A percentile compares a stretch with the other conserved stretches of the same genome.
phyloP scores from a whole-genome alignment of 495 filamentous ascomycete genomes.

The Aspergillus steynii region DNA sequence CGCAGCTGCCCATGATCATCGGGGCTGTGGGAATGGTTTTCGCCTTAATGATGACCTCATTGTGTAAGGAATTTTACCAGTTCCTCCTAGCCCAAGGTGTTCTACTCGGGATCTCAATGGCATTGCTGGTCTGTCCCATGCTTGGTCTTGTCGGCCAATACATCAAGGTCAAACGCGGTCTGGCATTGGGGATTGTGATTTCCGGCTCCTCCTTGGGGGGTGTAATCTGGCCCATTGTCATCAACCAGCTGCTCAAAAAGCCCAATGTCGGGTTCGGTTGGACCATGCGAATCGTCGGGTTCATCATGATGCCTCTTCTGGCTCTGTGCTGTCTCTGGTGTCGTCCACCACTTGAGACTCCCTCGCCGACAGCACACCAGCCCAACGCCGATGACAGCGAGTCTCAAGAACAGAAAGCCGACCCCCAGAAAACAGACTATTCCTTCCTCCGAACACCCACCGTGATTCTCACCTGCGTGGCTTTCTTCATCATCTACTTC shows the following conservation, averaged over 20 bases:
- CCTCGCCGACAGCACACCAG: neutral
- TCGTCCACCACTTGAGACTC: conserved; percentile 35
- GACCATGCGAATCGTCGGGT: conserved; percentile 51
- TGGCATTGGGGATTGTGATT: conserved; percentile 55
- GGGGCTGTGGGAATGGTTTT: conserved; percentile 37
- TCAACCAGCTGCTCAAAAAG: conserved; percentile 37
- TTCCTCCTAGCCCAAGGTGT: conserved; percentile 64
- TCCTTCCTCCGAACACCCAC: conserved; percentile 25
- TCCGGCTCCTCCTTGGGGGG: conserved; percentile 60
- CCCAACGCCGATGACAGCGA: neutral
- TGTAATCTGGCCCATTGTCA: conserved; percentile 47
- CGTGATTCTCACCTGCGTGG: conserved; percentile 50
- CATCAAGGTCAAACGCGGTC: conserved; percentile 53
- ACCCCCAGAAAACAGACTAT: conserved; percentile 32
- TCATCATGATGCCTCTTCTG: conserved; percentile 56
- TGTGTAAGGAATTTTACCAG: conserved; percentile 61
- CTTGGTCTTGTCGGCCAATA: conserved; percentile 54
- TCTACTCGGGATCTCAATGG: conserved; percentile 51
- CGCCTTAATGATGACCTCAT: conserved; percentile 55
- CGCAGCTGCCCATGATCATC: conserved; percentile 29
- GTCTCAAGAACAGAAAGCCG: conserved; percentile 51
- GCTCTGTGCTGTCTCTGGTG: conserved; percentile 44
- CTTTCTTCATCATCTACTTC: conserved; percentile 44
- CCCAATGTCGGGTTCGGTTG: conserved; percentile 45
- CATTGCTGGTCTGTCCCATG: conserved; percentile 51